phyloP scores from a whole-genome alignment of 768 basidiomycete genomes.

The Pulveroboletus sp. region DNA sequence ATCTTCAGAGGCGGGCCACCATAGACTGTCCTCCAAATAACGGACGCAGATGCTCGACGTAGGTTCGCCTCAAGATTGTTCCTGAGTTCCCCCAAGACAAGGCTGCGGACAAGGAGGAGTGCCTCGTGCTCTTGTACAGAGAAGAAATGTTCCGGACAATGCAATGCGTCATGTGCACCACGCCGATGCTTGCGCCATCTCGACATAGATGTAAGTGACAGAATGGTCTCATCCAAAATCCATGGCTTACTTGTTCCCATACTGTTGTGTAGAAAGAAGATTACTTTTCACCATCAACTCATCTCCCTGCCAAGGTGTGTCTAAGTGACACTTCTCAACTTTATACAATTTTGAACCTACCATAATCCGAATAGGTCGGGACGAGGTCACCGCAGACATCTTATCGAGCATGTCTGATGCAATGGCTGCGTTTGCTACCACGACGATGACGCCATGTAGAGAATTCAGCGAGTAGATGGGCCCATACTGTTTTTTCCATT shows the following conservation, averaged over 20 bases:
- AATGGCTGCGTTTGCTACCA: slow-evolving; percentile 8
- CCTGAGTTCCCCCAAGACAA: neutral
- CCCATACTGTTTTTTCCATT: slow-evolving; percentile 9
- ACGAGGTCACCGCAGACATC: slow-evolving; percentile 7
- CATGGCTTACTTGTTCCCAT: slow-evolving; percentile 6
- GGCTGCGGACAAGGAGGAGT: slow-evolving; percentile 3
- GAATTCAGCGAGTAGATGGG: slow-evolving; percentile 8
- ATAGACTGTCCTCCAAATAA: slow-evolving; percentile 4
- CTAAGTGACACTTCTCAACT: neutral
- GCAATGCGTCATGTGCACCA: slow-evolving; percentile 4
- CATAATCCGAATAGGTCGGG: slow-evolving; percentile 9
- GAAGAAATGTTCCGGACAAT: neutral
- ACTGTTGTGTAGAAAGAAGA: slow-evolving; percentile 3
- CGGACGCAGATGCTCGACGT: slow-evolving; percentile 4
- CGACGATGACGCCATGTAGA: slow-evolving; percentile 4
- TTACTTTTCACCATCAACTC: slow-evolving; percentile 5
- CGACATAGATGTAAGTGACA: neutral
- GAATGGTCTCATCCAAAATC: neutral
- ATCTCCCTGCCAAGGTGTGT: neutral
- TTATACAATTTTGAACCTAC: neutral
- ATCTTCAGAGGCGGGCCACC: slow-evolving; percentile 4
- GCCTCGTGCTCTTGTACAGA: slow-evolving; percentile 8
- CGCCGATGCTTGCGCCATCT: slow-evolving; percentile 7
- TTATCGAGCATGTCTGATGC: slow-evolving; percentile 7
- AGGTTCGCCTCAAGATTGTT: slow-evolving; percentile 4